phyloP scores from a whole-genome alignment of 2,329 filamentous ascomycete species.

The Colletotrichum cuscutae region DNA sequence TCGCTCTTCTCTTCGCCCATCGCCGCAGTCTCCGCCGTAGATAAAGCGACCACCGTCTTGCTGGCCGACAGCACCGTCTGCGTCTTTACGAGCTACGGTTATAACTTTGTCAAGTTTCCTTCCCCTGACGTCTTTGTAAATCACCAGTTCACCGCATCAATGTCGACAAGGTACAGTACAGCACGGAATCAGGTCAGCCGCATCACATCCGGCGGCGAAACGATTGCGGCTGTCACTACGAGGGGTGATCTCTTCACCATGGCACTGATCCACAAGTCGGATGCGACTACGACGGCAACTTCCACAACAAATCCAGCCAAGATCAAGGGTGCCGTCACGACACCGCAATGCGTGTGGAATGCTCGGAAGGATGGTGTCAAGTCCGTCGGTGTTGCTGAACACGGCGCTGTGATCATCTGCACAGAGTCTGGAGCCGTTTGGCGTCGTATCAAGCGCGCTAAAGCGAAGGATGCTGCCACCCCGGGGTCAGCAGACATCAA shows the following conservation, averaged over 20 bases:
- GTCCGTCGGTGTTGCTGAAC: conserved; percentile 89
- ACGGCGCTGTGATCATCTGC: conserved; percentile 94
- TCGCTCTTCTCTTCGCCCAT: conserved; percentile 82
- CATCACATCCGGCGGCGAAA: conserved; percentile 87
- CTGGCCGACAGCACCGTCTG: conserved; percentile 90
- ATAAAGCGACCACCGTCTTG: conserved; percentile 86
- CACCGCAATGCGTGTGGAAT: conserved; percentile 87
- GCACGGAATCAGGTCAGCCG: conserved; percentile 76
- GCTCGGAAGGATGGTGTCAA: conserved; percentile 86
- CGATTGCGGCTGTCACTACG: conserved; percentile 86
- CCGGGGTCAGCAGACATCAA: conserved; percentile 64
- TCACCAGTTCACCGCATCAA: conserved; percentile 73
- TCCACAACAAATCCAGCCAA: conserved; percentile 95
- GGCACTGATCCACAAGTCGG: conserved; percentile 75
- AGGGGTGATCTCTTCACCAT: conserved; percentile 91
- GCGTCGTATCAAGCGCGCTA: conserved; percentile 84
- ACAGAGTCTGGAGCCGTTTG: conserved; percentile 94
- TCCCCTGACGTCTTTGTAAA: conserved; percentile 76
- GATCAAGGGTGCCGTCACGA: conserved; percentile 83
- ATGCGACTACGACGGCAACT: conserved; percentile 66
- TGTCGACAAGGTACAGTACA: conserved; percentile 72
- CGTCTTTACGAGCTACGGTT: conserved; percentile 96
- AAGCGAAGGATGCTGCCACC: conserved; percentile 75
- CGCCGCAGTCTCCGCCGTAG: conserved; percentile 84
- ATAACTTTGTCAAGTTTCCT: conserved; percentile 89